A percentile compares a stretch with the other conserved stretches of the same genome.
Conservation (phyloP, 78 protist species). For the Ministeria vibrans region DNA sequence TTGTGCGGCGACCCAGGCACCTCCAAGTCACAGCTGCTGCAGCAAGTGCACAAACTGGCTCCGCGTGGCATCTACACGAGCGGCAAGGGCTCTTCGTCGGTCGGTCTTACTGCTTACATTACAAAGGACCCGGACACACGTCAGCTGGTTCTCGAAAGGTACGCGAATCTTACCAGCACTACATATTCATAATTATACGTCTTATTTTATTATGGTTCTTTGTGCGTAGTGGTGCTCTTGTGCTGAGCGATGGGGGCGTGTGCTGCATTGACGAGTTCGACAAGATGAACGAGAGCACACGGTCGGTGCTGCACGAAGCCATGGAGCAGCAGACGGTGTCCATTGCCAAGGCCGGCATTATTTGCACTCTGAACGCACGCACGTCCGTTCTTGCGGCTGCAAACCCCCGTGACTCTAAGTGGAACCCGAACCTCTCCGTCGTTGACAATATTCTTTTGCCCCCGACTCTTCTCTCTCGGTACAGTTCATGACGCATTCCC, state of each 20-base stretch:
- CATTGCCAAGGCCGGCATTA: slow-evolving; percentile 99
- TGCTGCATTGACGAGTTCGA: slow-evolving; percentile 99
- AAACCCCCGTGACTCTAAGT: slow-evolving; percentile 89
- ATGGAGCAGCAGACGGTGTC: slow-evolving; percentile 99
- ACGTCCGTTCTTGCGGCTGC: slow-evolving; percentile 98
- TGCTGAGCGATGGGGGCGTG: slow-evolving; percentile 91
- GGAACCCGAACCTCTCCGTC: slow-evolving; percentile 80
- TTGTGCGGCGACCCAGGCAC: slow-evolving; percentile 99
- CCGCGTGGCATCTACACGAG: slow-evolving; percentile 98
- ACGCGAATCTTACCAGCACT: neutral
- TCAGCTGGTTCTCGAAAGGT: slow-evolving; percentile 87
- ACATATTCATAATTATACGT: too few species aligned
- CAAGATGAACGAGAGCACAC: slow-evolving; percentile 94
- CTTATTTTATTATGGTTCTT: neutral
- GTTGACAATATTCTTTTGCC: slow-evolving; percentile 92
- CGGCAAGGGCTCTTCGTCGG: slow-evolving; percentile 97
- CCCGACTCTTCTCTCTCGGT: slow-evolving; percentile 91
- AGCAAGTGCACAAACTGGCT: slow-evolving; percentile 89
- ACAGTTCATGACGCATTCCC: neutral
- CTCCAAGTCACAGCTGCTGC: slow-evolving; percentile 95
- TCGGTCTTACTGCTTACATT: slow-evolving; percentile 98
- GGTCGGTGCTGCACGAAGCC: slow-evolving; percentile 97
- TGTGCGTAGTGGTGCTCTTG: slow-evolving; percentile 78
- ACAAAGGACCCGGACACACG: slow-evolving; percentile 89
- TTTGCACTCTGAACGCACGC: slow-evolving; percentile 93